Percentiles rank a stretch among this genome's conserved stretches.
These are phyloP conservation scores for Lepraria neglecta DNA, from an alignment of 495 filamentous ascomycete species.

Conservation along the genomic window DNA sequence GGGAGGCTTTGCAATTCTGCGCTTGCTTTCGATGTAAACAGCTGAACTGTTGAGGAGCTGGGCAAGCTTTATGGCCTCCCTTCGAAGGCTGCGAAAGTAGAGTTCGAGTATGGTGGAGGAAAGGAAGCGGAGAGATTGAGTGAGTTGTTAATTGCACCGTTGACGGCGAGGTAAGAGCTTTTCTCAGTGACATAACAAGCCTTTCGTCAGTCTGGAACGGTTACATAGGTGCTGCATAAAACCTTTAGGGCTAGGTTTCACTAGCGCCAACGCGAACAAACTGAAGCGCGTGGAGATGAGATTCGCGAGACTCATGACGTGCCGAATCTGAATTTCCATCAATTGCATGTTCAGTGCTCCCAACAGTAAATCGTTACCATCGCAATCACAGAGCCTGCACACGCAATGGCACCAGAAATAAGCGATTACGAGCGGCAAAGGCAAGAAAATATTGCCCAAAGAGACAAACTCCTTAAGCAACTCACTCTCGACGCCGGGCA, in stretches of 20 bases:
- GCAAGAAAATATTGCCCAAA: constrained; percentile 67
- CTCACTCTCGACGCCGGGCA: constrained; percentile 47
- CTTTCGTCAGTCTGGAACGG: not conserved
- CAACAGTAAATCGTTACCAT: too few species aligned
- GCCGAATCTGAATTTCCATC: not conserved
- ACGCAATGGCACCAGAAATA: constrained; percentile 34
- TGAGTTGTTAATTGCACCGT: not conserved
- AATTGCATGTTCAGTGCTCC: not conserved
- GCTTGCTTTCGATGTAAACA: constrained; percentile 11
- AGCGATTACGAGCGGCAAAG: constrained; percentile 66
- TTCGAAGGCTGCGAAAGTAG: constrained; percentile 33
- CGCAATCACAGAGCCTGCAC: too few species aligned
- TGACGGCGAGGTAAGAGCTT: not conserved
- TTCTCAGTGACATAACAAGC: not conserved
- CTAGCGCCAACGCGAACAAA: constrained; percentile 6
- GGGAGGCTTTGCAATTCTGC: constrained; percentile 12
- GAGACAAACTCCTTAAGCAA: constrained; percentile 60
- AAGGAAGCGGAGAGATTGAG: constrained; percentile 42
- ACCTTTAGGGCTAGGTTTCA: not conserved
- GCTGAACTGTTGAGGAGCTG: constrained; percentile 14
- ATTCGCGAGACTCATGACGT: constrained; percentile 5
- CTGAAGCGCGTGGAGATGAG: not conserved
- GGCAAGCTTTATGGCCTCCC: not conserved
- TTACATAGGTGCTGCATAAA: not conserved
- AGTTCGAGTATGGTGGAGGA: constrained; percentile 67